These are phyloP conservation scores for Trypanosoma caninum DNA, from an alignment of 208 protist species.

Conservation along the genomic window DNA sequence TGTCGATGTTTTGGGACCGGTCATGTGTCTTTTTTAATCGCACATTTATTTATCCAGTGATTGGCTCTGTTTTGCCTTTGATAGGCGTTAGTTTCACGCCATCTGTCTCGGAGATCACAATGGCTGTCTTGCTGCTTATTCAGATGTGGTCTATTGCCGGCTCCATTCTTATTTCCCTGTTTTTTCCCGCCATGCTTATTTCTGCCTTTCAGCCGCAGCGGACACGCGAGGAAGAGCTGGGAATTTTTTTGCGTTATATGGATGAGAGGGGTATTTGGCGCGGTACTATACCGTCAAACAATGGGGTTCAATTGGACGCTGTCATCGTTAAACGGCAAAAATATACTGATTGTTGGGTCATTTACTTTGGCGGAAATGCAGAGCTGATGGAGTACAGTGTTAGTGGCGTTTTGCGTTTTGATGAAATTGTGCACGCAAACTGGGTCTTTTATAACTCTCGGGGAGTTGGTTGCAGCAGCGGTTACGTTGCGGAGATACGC, in stretches of 20 bases:
- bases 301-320: conserved; percentile 43
- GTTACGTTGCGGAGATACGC: conserved; percentile 38
- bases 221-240: conserved; percentile 27
- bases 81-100: neutral
- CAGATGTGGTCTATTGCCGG: conserved; percentile 48
- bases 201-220: conserved; percentile 35
- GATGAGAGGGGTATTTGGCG: conserved; percentile 20
- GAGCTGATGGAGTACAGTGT: conserved; percentile 67
- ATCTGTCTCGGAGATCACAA: conserved; percentile 2
- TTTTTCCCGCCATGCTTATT: conserved; percentile 53
- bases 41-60: conserved; percentile 7
- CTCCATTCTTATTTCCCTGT: conserved; percentile 42
- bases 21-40: conserved; percentile 18
- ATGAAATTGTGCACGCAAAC: conserved; percentile 45
- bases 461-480: conserved; percentile 67
- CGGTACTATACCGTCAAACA: conserved; percentile 17
- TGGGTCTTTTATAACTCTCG: conserved; percentile 77
- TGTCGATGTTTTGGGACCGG: neutral
- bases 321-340: conserved; percentile 33
- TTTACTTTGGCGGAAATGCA: conserved; percentile 82
- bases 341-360: conserved; percentile 45
- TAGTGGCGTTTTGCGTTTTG: conserved; percentile 28
- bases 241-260: conserved; percentile 7
- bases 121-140: conserved; percentile 13
- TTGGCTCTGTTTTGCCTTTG: neutral